phyloP scores from a whole-genome alignment of 768 basidiomycete species.

The Calocybe indica region DNA sequence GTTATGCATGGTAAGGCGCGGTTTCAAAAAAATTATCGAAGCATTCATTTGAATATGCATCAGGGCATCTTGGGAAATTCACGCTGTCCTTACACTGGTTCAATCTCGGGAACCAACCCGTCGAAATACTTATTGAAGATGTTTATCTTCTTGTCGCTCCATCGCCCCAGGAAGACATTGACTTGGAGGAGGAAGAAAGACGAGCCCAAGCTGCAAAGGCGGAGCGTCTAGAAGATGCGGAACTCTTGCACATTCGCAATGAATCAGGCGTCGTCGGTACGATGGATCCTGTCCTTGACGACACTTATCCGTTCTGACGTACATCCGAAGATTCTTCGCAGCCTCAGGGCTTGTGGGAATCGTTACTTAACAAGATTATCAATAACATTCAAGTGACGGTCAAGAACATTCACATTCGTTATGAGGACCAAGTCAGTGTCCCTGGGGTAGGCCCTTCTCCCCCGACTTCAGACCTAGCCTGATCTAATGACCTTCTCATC shows the following conservation, averaged over 20 bases:
- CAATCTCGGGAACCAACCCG: constrained; percentile 84
- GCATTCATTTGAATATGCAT: neutral
- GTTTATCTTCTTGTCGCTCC: constrained; percentile 92
- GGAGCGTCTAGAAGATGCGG: constrained; percentile 85
- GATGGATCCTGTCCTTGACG: constrained; percentile 5
- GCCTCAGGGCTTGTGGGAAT: constrained; percentile 80
- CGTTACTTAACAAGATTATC: constrained; percentile 81
- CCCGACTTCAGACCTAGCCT: neutral
- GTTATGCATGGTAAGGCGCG: constrained; percentile 74
- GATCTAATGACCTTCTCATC: neutral
- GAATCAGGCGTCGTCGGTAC: constrained; percentile 49
- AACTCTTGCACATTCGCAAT: constrained; percentile 66
- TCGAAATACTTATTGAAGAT: constrained; percentile 88
- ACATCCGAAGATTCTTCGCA: constrained; percentile 50
- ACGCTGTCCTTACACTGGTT: constrained; percentile 86
- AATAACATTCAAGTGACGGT: constrained; percentile 96
- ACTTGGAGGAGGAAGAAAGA: constrained; percentile 81
- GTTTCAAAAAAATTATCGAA: neutral
- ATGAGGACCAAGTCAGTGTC: constrained; percentile 92
- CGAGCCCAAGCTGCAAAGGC: constrained; percentile 81
- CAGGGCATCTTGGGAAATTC: constrained; percentile 83
- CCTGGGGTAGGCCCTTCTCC: constrained; percentile 65
- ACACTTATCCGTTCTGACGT: constrained; percentile 4
- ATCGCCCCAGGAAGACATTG: constrained; percentile 56
- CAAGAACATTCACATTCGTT: constrained; percentile 93